Evolutionary conservation across 306 rosid species (phyloP).

Genomic region (Gastrolobium villosum): DNA sequence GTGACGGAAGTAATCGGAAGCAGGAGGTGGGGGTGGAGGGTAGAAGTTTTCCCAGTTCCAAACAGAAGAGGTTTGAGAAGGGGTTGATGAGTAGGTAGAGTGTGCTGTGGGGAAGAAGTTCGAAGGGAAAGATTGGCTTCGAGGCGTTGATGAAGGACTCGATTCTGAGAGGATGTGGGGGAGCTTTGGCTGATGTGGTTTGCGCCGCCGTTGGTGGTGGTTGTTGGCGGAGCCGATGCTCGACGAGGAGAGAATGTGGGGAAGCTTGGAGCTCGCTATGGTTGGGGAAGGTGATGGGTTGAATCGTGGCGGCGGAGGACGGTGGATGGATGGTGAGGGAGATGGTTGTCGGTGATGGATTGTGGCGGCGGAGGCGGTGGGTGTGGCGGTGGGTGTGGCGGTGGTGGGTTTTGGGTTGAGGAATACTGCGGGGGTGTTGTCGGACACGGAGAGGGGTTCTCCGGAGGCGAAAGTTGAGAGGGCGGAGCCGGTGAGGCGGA

Average conservation of each 20-base stretch:
- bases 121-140: slow-evolving; percentile 64
- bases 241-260: slow-evolving; percentile 69
- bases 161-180: slow-evolving; percentile 96
- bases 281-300: slow-evolving; percentile 63
- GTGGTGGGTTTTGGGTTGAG: slow-evolving; percentile 55
- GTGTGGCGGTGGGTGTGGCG: slow-evolving; percentile 33
- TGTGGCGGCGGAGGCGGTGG: slow-evolving; percentile 20
- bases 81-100: slow-evolving; percentile 86
- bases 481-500: slow-evolving; percentile 87
- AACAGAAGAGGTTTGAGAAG: slow-evolving; percentile 89
- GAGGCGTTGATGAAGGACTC: slow-evolving; percentile 67
- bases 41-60: slow-evolving; percentile 99
- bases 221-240: neutral
- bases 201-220: slow-evolving; percentile 56
- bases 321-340: slow-evolving; percentile 59
- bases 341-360: slow-evolving; percentile 53
- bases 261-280: slow-evolving; percentile 72
- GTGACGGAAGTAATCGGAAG: slow-evolving; percentile 71
- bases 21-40: slow-evolving; percentile 97
- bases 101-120: slow-evolving; percentile 68
- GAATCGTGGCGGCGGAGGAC: slow-evolving; percentile 52
- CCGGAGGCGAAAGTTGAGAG: slow-evolving; percentile 76
- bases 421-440: slow-evolving; percentile 86
- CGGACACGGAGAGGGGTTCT: slow-evolving; percentile 82
- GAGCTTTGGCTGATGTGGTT: slow-evolving; percentile 68